Percentiles rank a stretch among this genome's conserved stretches.
Conservation (phyloP, 2,329 filamentous ascomycete genomes). For the Incumbomyces delicatus region DNA sequence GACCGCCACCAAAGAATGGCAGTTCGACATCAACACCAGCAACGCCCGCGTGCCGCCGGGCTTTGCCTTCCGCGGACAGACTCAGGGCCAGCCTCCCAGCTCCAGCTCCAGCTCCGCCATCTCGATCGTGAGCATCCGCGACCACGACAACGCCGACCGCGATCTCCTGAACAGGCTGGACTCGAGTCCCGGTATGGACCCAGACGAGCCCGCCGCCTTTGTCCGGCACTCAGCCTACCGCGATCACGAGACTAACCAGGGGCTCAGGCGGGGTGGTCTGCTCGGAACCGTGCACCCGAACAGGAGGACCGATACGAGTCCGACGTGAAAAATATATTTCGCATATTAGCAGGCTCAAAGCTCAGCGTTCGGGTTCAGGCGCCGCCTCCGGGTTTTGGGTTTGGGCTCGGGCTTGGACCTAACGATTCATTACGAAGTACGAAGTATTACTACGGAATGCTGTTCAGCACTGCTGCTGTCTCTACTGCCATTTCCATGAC, state of each 20-base stretch:
- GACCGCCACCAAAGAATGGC: neutral
- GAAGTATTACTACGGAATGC: too few relatives aligned
- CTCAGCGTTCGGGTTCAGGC: too few relatives aligned
- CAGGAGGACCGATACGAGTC: neutral
- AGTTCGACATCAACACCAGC: neutral
- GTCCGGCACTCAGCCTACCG: neutral
- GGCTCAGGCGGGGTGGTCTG: neutral
- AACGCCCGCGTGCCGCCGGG: neutral
- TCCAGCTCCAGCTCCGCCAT: too few relatives aligned
- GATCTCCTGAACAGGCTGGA: neutral
- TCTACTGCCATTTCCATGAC: too few relatives aligned
- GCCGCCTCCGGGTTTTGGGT: too few relatives aligned
- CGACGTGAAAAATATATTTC: too few relatives aligned
- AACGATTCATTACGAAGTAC: too few relatives aligned
- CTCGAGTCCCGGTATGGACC: too few relatives aligned
- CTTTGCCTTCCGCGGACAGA: neutral
- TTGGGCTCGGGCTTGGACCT: too few relatives aligned
- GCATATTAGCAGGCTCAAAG: too few relatives aligned
- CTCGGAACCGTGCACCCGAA: neutral
- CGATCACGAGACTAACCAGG: neutral
- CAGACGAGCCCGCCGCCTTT: neutral
- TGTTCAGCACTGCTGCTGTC: too few relatives aligned
- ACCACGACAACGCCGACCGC: neutral
- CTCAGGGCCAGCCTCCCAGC: too few relatives aligned
- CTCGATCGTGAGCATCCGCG: neutral